These are phyloP conservation scores for Pyrus bretschneideri DNA, from an alignment of 306 rosid genomes.

Conservation along the genomic window DNA sequence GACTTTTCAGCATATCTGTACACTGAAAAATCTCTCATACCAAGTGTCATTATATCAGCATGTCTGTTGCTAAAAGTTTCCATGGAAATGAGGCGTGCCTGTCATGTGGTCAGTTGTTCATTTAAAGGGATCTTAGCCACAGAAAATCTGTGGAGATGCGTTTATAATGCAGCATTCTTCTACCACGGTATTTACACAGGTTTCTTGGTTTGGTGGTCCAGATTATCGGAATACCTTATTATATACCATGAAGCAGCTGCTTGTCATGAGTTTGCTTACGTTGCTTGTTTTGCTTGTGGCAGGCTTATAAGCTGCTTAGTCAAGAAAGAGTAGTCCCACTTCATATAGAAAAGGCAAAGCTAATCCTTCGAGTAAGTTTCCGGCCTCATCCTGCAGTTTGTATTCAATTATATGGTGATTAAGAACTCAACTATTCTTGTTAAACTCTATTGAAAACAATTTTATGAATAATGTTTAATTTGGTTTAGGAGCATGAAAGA, in stretches of 20 bases:
- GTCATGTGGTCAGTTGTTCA: background rate
- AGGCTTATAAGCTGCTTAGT: constrained; percentile 2
- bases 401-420: background rate
- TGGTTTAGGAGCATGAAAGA: background rate
- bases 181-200: background rate
- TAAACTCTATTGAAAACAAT: background rate
- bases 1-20: too few species aligned
- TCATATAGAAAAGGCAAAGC: background rate
- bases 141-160: background rate
- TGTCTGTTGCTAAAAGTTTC: background rate
- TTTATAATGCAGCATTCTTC: background rate
- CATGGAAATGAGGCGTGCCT: background rate
- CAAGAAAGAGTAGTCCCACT: background rate
- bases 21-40: too few species aligned
- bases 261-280: background rate
- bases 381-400: background rate
- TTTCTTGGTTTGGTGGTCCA: background rate
- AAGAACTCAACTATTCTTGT: background rate
- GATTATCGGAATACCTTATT: background rate
- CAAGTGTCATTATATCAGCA: too few species aligned
- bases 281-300: background rate
- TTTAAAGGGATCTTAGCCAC: background rate
- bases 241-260: background rate
- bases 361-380: background rate
- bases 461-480: background rate